These are phyloP conservation scores for Saccharomycopsis phalli DNA, from an alignment of 1,139 yeast species.

Conservation along the genomic window DNA sequence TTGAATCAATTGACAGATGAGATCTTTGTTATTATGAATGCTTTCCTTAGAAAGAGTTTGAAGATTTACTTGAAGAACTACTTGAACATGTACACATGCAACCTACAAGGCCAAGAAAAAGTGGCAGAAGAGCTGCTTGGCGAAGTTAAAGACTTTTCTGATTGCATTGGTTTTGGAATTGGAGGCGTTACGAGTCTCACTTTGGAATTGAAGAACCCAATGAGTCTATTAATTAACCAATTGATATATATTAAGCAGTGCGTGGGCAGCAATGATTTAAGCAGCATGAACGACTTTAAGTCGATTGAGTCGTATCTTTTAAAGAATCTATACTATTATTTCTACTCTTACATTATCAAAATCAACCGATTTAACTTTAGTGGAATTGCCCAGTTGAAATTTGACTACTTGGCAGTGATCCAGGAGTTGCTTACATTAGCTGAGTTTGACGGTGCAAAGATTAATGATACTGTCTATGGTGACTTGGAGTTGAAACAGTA, in stretches of 20 bases:
- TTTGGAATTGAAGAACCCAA: conserved; percentile 13
- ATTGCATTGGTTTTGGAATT: conserved; percentile 14
- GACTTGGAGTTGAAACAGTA: conserved; percentile 5
- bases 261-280: conserved; percentile 14
- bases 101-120: conserved; percentile 5
- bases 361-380: conserved; percentile 13
- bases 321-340: conserved; percentile 13
- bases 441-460: background rate
- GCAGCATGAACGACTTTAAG: conserved; percentile 11
- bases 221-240: conserved; percentile 14
- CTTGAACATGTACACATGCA: conserved; percentile 13
- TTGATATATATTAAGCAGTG: conserved; percentile 13
- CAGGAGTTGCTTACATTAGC: conserved; percentile 6
- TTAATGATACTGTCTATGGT: conserved; percentile 6
- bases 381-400: conserved; percentile 17
- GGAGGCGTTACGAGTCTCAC: conserved; percentile 1
- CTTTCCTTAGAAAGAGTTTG: conserved; percentile 17
- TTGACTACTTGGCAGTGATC: conserved; percentile 13
- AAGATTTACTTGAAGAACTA: conserved; percentile 17
- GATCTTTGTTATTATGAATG: conserved; percentile 6
- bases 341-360: conserved; percentile 19
- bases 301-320: conserved; percentile 11
- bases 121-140: background rate
- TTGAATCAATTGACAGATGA: conserved; percentile 13
- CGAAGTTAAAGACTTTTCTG: conserved; percentile 9